These are phyloP conservation scores for Daldinia concentrica DNA, from an alignment of 495 filamentous ascomycete species.

Conservation along the genomic window DNA sequence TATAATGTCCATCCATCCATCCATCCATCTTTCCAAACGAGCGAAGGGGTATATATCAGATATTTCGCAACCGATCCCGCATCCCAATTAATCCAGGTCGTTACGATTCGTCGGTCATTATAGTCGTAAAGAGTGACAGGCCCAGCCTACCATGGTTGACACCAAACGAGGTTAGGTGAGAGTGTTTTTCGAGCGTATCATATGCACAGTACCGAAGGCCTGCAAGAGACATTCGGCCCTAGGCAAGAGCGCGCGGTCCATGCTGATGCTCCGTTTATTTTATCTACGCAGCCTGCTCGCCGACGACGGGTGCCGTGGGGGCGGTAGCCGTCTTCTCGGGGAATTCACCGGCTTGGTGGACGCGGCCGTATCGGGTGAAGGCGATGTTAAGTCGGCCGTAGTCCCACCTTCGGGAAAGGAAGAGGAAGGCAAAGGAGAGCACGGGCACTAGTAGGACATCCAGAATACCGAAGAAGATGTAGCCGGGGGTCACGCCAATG, in stretches of 20 bases:
- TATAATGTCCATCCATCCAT: conserved; percentile 20
- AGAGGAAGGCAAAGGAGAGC: conserved; percentile 49
- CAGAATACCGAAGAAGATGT: conserved; percentile 59
- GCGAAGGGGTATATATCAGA: conserved; percentile 30
- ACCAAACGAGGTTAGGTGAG: conserved; percentile 13
- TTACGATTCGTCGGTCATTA: conserved; percentile 2
- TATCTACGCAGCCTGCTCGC: conserved; percentile 43
- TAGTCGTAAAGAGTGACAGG: conserved; percentile 40
- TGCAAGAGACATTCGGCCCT: conserved; percentile 31
- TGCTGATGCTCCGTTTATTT: not conserved
- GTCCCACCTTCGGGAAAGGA: conserved; percentile 58
- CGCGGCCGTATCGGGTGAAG: conserved; percentile 65
- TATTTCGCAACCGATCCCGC: not conserved
- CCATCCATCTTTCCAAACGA: conserved; percentile 27
- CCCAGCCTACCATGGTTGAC: conserved; percentile 33
- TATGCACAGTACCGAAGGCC: not conserved
- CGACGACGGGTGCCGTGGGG: conserved; percentile 37
- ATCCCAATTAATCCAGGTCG: conserved; percentile 19
- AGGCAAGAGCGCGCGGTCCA: not conserved
- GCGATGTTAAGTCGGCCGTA: conserved; percentile 57
- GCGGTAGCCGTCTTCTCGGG: conserved; percentile 56
- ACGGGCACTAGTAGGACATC: conserved; percentile 54
- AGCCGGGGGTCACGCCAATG: conserved; percentile 51
- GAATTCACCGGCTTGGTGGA: conserved; percentile 51
- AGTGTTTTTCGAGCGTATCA: not conserved